phyloP scores from a whole-genome alignment of 1,284 basidiomycete species.

The Quambalaria eucalypti region DNA sequence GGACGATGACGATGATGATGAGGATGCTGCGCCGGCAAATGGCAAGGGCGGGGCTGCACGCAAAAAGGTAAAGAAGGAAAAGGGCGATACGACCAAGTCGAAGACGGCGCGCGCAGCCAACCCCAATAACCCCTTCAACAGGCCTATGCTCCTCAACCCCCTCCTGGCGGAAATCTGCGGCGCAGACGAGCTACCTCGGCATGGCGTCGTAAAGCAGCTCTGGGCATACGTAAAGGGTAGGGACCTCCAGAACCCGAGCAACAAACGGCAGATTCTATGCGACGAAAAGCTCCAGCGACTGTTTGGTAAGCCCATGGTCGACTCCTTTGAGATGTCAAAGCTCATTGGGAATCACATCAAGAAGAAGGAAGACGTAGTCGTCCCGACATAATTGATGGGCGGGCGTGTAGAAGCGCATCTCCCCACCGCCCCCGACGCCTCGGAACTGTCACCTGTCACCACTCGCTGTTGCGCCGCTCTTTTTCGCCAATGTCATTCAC shows the following conservation, averaged over 20 bases:
- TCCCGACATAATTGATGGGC: no score
- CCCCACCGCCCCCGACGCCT: no score
- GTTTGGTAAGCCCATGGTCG: constrained; percentile 66
- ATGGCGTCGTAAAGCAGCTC: constrained; percentile 76
- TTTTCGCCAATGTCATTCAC: no score
- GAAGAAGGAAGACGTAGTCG: constrained; percentile 32
- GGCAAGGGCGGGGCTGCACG: constrained; percentile 23
- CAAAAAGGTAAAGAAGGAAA: constrained; percentile 30
- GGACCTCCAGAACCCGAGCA: constrained; percentile 67
- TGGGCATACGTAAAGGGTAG: constrained; percentile 75
- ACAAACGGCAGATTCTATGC: constrained; percentile 65
- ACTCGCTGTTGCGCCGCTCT: no score
- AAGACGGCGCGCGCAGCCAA: constrained; percentile 16
- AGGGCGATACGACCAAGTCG: constrained; percentile 16
- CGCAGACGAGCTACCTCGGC: constrained; percentile 58
- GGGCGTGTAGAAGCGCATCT: no score
- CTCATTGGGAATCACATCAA: constrained; percentile 38
- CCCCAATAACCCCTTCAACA: constrained; percentile 44
- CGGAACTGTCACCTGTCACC: no score
- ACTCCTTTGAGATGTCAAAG: constrained; percentile 49
- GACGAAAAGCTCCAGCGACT: constrained; percentile 61
- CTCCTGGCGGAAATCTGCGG: constrained; percentile 42
- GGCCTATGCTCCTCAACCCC: constrained; percentile 34
- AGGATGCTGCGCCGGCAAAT: neutral
- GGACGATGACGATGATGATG: no score